A percentile compares a stretch with the other conserved stretches of the same genome.
phyloP scores from a whole-genome alignment of 352 stramenopile species.

The Phytophthora pseudosyringae region DNA sequence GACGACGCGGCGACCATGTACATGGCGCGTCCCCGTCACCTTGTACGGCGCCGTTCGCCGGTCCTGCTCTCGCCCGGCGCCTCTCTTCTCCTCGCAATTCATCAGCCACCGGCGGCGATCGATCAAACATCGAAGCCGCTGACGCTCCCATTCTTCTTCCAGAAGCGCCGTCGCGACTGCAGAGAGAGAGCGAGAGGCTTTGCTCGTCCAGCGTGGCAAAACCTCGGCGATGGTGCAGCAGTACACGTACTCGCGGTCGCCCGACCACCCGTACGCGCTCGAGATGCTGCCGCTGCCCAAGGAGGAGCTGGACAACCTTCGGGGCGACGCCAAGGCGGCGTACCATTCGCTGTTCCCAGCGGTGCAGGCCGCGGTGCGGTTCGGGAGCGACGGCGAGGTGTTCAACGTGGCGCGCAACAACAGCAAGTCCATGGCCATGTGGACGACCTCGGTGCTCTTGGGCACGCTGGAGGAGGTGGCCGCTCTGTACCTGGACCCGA shows the following conservation, averaged over 20 bases:
- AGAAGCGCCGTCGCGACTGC: conserved; percentile 19
- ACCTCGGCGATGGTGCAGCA: conserved; percentile 29
- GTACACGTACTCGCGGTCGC: conserved; percentile 54
- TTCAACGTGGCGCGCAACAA: conserved; percentile 45
- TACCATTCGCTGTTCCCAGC: conserved; percentile 51
- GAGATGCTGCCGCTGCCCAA: conserved; percentile 49
- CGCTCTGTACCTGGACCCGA: conserved; percentile 55
- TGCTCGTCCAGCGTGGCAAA: not conserved
- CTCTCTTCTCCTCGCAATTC: conserved; percentile 23
- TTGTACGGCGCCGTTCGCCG: conserved; percentile 5
- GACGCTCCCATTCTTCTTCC: conserved; percentile 26
- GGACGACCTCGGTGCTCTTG: conserved; percentile 55
- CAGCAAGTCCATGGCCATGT: conserved; percentile 64
- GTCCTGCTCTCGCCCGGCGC: conserved; percentile 15
- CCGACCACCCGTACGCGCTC: conserved; percentile 56
- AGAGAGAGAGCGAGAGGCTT: conserved; percentile 8
- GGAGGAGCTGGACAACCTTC: conserved; percentile 41
- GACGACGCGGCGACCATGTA: conserved; percentile 25
- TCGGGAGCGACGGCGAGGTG: conserved; percentile 43
- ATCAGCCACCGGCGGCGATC: conserved; percentile 12
- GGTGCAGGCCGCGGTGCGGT: conserved; percentile 42
- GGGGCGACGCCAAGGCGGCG: conserved; percentile 31
- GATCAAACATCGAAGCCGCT: conserved; percentile 15
- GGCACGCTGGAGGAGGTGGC: conserved; percentile 72
- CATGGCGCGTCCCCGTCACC: conserved; percentile 28